These are phyloP conservation scores for Metroxylon sagu DNA, from an alignment of 176 grass and related monocot genomes.

Conservation along the genomic window DNA sequence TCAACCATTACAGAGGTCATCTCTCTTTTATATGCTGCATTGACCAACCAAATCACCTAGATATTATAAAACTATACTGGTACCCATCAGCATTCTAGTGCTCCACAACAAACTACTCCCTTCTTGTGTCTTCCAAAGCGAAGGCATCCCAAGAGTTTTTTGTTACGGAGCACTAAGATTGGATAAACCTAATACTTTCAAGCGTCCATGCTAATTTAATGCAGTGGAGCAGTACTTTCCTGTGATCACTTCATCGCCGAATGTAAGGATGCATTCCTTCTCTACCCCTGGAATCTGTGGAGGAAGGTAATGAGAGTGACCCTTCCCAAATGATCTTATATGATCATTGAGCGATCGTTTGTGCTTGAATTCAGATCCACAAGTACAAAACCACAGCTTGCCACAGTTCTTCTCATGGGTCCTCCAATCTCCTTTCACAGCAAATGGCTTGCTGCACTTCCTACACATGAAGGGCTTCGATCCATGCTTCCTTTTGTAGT, in stretches of 20 bases:
- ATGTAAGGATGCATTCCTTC: constrained; percentile 36
- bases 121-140: too few species aligned
- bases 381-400: constrained; percentile 83
- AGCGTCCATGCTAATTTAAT: too few species aligned
- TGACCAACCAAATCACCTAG: neutral
- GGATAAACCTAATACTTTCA: constrained; percentile 2
- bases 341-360: constrained; percentile 95
- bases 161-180: constrained; percentile 17
- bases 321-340: constrained; percentile 62
- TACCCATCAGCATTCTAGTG: neutral
- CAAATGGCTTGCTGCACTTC: constrained; percentile 87
- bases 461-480: constrained; percentile 73
- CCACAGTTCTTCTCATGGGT: constrained; percentile 99
- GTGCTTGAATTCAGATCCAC: constrained; percentile 94
- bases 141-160: neutral
- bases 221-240: neutral
- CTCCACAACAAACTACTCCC: constrained; percentile 17
- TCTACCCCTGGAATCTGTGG: constrained; percentile 2
- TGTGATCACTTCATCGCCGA: constrained; percentile 20
- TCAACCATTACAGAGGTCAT: constrained; percentile 24
- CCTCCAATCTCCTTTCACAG: constrained; percentile 95
- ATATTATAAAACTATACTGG: too few species aligned
- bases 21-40: neutral
- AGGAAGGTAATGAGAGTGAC: constrained; percentile 25
- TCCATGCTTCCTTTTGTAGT: constrained; percentile 96